A percentile compares a stretch with the other conserved stretches of the same genome.
Conservation (phyloP, 1,139 yeast genomes). For the Zhuliangozyma parablackwelliae region DNA sequence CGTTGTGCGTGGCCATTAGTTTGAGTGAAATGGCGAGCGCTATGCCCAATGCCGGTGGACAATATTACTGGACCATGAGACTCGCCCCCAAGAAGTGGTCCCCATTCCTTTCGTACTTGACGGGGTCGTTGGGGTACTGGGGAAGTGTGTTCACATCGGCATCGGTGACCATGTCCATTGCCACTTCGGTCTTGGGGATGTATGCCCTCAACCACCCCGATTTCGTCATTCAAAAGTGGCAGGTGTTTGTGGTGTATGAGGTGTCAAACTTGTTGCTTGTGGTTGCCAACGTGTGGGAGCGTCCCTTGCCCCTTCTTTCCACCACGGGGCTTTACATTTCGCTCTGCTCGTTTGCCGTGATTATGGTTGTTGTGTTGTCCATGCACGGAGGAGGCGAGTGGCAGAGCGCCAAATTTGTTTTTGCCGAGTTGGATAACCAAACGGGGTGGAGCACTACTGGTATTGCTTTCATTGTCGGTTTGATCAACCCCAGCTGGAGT, state of each 20-base stretch:
- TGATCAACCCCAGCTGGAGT: conserved; percentile 67
- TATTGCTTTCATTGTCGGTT: conserved; percentile 61
- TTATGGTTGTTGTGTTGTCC: conserved; percentile 53
- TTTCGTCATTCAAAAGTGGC: conserved; percentile 49
- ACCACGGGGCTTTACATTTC: conserved; percentile 52
- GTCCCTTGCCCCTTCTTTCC: conserved; percentile 51
- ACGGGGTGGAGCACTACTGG: conserved; percentile 64
- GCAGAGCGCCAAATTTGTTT: conserved; percentile 56
- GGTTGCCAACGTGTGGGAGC: conserved; percentile 55
- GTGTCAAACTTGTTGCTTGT: conserved; percentile 35
- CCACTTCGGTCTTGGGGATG: conserved; percentile 49
- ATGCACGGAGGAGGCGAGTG: conserved; percentile 44
- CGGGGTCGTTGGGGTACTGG: conserved; percentile 55
- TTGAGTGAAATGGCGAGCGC: conserved; percentile 48
- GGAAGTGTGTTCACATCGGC: conserved; percentile 59
- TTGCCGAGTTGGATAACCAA: conserved; percentile 53
- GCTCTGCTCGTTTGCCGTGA: conserved; percentile 47
- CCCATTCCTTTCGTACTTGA: conserved; percentile 43
- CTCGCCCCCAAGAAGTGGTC: conserved; percentile 48
- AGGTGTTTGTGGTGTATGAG: conserved; percentile 51
- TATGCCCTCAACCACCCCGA: conserved; percentile 44
- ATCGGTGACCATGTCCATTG: conserved; percentile 53
- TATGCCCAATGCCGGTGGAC: conserved; percentile 65
- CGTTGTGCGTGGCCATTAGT: conserved; percentile 34
- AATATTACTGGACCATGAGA: conserved; percentile 46